Base-by-base conservation (phyloP, 768 basidiomycete species). In the Boletus patriciae region DNA sequence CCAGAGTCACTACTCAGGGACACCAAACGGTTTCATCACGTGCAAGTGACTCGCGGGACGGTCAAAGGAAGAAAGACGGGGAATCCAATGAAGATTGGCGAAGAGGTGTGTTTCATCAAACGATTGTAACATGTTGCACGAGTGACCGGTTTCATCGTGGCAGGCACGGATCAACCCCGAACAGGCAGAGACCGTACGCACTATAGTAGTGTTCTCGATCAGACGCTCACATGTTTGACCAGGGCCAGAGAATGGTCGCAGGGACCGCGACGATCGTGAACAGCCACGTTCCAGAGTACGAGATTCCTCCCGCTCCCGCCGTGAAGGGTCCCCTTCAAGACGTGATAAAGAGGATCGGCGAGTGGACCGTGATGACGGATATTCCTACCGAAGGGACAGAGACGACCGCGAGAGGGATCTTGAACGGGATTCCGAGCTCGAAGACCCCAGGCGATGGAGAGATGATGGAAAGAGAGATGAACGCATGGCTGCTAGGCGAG, bases 81-180 rank as follows among this genome's bases (percentile, higher is more conserved):
- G 91, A 92, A 69, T 78, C 77, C 25, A 85, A 83, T 63, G 89
- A 92, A 63, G 91, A 94, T 66, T 94, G 91, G 91, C 81, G 91
- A 68, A 81, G 88, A 83, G 88, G 91, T 90, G 63, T 60, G 80
- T 68, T 46, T 64, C 58, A 25, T 50, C 21, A 34, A 59, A 48
- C 19, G 25, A 31, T 34, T 38, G 38, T 46, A 46, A 1, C 18
- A 33, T 46, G 15, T 6, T 8, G 6, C 42, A 46, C 31, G 38
- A 41, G 15, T 59, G 44, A 60, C 54, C 37, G n/a, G 11, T 15
- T 25, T 10, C 33, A 25, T 59, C 34, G 3, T 50, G 23, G 21
- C 56, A 83, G 81, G 76, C 60, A 69, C 77, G 50, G 83, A 86
- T 60, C 73, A 78, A 51, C 67, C 72, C 55, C 79, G 86, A 53